A percentile compares a stretch with the other conserved stretches of the same genome.
Conservation (phyloP, 495 filamentous ascomycete genomes). For the Neurospora discreta region DNA sequence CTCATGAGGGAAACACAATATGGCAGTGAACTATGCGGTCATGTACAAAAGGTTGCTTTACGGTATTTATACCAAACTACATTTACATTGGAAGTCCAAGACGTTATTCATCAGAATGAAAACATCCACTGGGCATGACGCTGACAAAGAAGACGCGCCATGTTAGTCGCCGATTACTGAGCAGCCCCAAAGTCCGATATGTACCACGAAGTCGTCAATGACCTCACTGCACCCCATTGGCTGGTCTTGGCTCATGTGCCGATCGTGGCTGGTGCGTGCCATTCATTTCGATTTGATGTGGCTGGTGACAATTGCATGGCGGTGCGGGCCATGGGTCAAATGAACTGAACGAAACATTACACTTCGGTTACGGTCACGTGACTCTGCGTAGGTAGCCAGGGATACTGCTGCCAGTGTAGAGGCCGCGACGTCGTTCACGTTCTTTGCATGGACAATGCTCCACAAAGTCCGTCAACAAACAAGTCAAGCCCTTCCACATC, state of each 20-base stretch:
- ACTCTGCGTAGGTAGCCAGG: neutral
- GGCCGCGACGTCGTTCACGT: neutral
- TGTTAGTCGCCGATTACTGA: neutral
- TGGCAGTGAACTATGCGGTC: neutral
- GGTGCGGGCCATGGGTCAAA: neutral
- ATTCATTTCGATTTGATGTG: neutral
- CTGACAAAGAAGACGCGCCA: neutral
- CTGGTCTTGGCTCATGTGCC: neutral
- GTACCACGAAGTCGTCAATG: neutral
- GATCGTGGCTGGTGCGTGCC: neutral
- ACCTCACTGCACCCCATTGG: neutral
- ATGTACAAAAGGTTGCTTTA: neutral
- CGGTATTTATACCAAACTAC: neutral
- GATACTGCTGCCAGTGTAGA: no score
- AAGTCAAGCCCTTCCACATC: neutral
- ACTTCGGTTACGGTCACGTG: neutral
- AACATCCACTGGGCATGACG: neutral
- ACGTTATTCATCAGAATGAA: neutral
- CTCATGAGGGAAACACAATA: neutral
- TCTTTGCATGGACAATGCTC: neutral
- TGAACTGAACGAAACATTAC: no score
- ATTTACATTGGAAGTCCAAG: neutral
- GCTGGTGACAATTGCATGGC: neutral
- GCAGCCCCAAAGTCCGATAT: neutral
- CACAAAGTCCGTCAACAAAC: neutral